Base-by-base conservation (phyloP, 352 stramenopile genomes). In the Phytophthora pistaciae region DNA sequence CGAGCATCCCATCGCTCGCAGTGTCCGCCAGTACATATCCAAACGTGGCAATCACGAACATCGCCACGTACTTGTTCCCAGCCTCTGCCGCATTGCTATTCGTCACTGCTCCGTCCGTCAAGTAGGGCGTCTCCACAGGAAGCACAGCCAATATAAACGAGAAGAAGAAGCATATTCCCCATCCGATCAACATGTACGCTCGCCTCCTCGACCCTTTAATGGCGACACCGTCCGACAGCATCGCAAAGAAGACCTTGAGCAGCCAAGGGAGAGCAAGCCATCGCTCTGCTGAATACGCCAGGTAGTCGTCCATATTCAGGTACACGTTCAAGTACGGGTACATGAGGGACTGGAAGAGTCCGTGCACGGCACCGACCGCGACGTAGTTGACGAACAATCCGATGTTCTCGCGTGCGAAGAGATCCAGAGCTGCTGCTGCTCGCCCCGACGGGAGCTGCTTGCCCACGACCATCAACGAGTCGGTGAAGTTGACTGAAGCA, bases 321-420 rank as follows among this genome's bases (percentile, higher is more conserved):
- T 91, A 92, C 23, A 87, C 79, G 55, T 91, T 92, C 64, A 94
- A 68, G 53, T 90, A 91, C 44, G 87, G 84, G 33, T 94, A 94
- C 54, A 82, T 46, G 14, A 90, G 29, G 21, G 80, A 68, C 64
- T 89, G 82, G 31, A 91, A 73, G 9, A 92, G 70, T n/a, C 75
- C 87, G 25, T 92, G 75, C 0, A 87, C 64, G 36, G 75, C 65
- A 6, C 87, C 87, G 9, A 91, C 61, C 7, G 77, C 75, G 3
- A 79, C 68, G 60, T 90, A 91, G 68, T 91, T 90, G 29, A 85
- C 61, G 13, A 90, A 56, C 0, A 94, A 66, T 3, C 79, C 84
- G 3, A 87, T 40, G 29, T 78, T 79, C 10, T 83, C 68, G 14
- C 77, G 70, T 5, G 71, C 64, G n/a, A 88, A 74, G 29, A 89